phyloP scores from a whole-genome alignment of 768 basidiomycete species.

The Dacryopinax primogenitus region DNA sequence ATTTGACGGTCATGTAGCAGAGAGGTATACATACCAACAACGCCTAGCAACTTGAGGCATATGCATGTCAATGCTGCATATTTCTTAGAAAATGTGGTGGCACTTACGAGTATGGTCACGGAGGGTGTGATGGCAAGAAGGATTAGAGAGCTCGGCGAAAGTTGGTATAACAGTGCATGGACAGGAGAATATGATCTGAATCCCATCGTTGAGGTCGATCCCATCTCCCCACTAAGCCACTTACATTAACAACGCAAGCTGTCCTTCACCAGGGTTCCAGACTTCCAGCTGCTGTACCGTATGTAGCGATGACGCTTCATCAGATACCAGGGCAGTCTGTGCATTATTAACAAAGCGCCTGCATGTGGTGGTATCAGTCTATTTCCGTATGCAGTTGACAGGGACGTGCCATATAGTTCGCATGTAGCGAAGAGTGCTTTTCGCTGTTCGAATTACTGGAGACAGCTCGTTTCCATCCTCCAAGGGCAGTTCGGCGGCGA shows the following conservation, averaged over 20 bases:
- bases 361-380: constrained; percentile 23
- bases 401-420: constrained; percentile 8
- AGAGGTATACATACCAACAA: constrained; percentile 45
- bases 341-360: constrained; percentile 41
- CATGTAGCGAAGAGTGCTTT: background rate
- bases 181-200: constrained; percentile 58
- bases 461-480: background rate
- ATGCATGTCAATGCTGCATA: background rate
- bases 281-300: constrained; percentile 64
- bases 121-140: constrained; percentile 55
- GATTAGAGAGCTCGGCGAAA: constrained; percentile 62
- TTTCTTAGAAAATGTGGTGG: background rate
- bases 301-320: constrained; percentile 33
- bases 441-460: background rate
- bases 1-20: constrained; percentile 63
- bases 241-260: constrained; percentile 46
- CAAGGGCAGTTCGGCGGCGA: background rate
- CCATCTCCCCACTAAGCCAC: background rate
- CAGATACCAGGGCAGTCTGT: constrained; percentile 16
- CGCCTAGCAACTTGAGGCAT: constrained; percentile 34
- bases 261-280: constrained; percentile 64
- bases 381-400: background rate
- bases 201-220: background rate
- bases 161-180: constrained; percentile 61
- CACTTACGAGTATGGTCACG: constrained; percentile 49